Evolutionary conservation across 441 rosid species (phyloP).

Genomic region (Populus hybrid): DNA sequence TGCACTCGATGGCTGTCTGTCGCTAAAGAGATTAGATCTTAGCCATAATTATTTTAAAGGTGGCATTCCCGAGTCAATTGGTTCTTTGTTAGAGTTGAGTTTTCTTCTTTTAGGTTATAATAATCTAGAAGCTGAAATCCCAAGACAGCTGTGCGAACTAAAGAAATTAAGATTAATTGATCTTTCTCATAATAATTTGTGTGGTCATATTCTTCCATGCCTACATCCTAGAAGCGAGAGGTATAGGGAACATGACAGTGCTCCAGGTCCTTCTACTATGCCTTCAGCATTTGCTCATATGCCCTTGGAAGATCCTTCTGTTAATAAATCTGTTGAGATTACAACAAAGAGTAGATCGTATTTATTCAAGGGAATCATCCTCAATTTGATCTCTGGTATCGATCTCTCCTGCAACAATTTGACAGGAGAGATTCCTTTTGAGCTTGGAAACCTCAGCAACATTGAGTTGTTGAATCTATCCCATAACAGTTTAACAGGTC

Average conservation of each 20-base stretch:
- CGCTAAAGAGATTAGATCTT: no score
- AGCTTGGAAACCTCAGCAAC: no score
- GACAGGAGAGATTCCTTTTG: no score
- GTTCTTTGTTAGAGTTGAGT: no score
- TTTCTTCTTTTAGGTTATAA: no score
- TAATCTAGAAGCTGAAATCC: not conserved
- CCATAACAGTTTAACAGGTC: no score
- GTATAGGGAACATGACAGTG: no score
- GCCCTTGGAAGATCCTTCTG: not conserved
- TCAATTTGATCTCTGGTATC: not conserved
- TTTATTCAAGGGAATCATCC: not conserved
- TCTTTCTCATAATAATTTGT: not conserved
- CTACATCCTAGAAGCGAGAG: not conserved
- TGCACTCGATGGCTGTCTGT: no score
- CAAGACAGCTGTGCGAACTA: not conserved
- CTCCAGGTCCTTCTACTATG: no score
- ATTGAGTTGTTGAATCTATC: no score
- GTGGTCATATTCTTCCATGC: conserved; percentile 4
- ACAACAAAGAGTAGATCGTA: not conserved
- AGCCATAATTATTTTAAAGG: no score
- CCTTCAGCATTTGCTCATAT: accelerated
- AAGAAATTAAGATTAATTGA: not conserved
- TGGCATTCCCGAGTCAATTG: no score
- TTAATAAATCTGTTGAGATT: not conserved
- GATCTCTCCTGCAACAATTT: not conserved